phyloP scores from a whole-genome alignment of 176 grass and related monocot species.

The Neostapfia colusana region DNA sequence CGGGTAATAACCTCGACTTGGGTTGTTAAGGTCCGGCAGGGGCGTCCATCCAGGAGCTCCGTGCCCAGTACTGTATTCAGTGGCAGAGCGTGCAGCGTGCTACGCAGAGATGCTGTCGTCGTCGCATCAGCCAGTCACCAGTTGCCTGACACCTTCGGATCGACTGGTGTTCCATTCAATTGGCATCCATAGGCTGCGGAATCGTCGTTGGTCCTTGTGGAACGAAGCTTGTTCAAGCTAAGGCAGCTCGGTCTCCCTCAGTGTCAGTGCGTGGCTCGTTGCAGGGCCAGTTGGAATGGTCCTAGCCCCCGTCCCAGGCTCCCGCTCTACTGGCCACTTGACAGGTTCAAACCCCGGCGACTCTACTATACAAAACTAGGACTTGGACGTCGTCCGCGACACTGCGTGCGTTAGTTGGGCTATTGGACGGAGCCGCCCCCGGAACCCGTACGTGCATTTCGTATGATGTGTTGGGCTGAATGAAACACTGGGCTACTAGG shows the following conservation, averaged over 20 bases:
- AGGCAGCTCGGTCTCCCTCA: slow-evolving; percentile 17
- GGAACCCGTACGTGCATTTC: too few relatives aligned
- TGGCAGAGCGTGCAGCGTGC: not conserved
- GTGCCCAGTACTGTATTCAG: not conserved
- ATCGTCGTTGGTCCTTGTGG: not conserved
- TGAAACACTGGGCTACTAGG: not conserved
- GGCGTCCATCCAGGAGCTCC: not conserved
- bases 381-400: not conserved
- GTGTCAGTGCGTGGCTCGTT: too few relatives aligned
- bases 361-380: not conserved
- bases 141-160: not conserved
- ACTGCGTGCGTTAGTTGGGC: too few relatives aligned
- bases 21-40: not conserved
- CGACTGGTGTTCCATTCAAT: not conserved
- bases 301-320: too few relatives aligned
- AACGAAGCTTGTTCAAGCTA: slow-evolving; percentile 26
- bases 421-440: too few relatives aligned
- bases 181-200: not conserved
- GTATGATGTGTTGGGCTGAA: too few relatives aligned
- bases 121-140: not conserved
- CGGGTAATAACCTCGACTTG: not conserved
- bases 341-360: slow-evolving; percentile 3
- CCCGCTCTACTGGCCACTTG: not conserved
- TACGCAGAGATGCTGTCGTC: not conserved
- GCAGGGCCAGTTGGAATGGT: too few relatives aligned